Evolutionary conservation across 352 stramenopile species (phyloP), one percentile per base, ranked within the genome.

Genomic region (Vaucheria bursata): DNA sequence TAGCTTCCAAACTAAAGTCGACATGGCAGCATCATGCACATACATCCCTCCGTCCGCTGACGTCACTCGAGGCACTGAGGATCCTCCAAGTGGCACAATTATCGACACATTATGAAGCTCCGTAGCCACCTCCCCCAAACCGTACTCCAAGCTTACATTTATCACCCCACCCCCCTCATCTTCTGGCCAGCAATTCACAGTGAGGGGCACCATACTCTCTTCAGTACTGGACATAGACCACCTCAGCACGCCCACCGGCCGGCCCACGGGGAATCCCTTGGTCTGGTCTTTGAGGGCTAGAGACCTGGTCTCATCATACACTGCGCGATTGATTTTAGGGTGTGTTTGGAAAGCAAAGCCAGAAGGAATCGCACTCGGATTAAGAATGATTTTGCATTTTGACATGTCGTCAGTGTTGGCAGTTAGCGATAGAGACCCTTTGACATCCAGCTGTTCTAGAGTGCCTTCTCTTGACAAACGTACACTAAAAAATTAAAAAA

Each of bases 131-230:
- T 32, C 25, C 50, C 67, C 85, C 39, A 93, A 78, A 78, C 88
- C 86, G 82, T 92, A 94, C 81, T 95, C 90, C 79, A 95, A 90
- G 78, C 87, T 93, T 50, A 95, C 88, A 85, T 88, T 91, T 79
- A 93, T 92, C 37, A 85, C 79, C 36, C 87, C 88, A 71, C 78
- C 86, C 39, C 89, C 88, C 75, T 92, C 89, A 79, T 92, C 86
- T 80, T 95, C 90, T 53, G 90, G 89, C 90, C 90, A 95, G 80
- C 90, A 94, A 83, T 93, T 94, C 82, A 95, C 88, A 29, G 87
- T 90, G 33, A 95, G 85, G 2, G 90, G 90, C 74, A 90, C 86
- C 31, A 86, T 84, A 79, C 90, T 86, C 66, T 92, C 87, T 65
- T 86, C 86, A 29, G 77, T 80, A 33, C 90, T 91, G 52, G 84